Evolutionary conservation across 1,139 yeast species (phyloP).

Genomic region (Yamadazyma conglobata): DNA sequence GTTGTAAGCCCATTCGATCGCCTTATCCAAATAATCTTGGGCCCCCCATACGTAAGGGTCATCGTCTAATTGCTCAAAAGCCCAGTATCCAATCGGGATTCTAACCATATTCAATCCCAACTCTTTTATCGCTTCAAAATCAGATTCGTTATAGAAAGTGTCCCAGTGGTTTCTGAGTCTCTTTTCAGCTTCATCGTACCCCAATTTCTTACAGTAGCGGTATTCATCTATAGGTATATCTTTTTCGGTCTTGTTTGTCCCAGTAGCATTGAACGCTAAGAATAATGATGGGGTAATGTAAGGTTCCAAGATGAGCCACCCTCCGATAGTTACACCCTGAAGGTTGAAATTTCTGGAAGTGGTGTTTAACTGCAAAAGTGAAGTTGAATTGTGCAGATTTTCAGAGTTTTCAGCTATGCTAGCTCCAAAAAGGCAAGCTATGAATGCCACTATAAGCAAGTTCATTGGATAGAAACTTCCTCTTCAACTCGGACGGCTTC

Average conservation of each 20-base stretch:
- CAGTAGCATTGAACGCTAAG: constrained; percentile 34
- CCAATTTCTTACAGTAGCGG: constrained; percentile 61
- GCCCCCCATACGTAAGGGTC: constrained; percentile 95
- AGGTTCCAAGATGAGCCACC: constrained; percentile 85
- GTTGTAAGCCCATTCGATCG: constrained; percentile 70
- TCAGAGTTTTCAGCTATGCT: too few species aligned
- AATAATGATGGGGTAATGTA: constrained; percentile 84
- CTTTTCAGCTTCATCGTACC: constrained; percentile 51
- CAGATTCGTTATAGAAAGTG: constrained; percentile 71
- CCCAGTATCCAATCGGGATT: constrained; percentile 97
- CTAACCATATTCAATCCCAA: constrained; percentile 83
- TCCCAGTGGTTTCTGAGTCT: constrained; percentile 72
- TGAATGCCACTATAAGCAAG: too few species aligned
- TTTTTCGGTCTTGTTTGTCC: constrained; percentile 25
- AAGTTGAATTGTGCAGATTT: too few species aligned
- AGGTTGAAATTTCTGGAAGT: constrained; percentile 12
- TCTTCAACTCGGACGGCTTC: too few species aligned
- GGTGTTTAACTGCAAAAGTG: constrained; percentile 9
- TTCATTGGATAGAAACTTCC: too few species aligned
- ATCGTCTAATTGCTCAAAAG: constrained; percentile 54
- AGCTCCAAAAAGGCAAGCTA: too few species aligned
- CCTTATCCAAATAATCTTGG: constrained; percentile 65
- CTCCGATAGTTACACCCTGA: constrained; percentile 86
- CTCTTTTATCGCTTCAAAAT: constrained; percentile 56
- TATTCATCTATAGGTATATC: constrained; percentile 84